Evolutionary conservation across 129 eudicot genomes (phyloP).

Genomic region (Heracleum sosnowskyi): DNA sequence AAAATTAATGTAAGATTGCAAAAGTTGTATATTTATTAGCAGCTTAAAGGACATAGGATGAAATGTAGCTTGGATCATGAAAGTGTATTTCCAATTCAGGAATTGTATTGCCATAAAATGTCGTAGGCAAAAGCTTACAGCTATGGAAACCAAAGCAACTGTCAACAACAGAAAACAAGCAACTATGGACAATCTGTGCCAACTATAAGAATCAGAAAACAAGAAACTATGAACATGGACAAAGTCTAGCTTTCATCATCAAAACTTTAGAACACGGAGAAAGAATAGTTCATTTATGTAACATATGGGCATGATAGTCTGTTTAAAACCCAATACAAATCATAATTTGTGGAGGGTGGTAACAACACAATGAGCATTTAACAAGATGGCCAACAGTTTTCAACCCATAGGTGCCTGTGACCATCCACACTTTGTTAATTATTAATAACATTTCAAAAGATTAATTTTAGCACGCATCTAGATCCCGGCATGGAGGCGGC

Average conservation of each 20-base stretch:
- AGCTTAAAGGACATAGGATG: no score
- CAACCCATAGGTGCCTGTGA: slow-evolving; percentile 20
- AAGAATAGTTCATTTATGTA: background rate
- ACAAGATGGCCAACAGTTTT: slow-evolving; percentile 29
- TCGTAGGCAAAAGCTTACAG: background rate
- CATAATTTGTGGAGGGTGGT: slow-evolving; percentile 1
- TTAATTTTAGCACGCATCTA: slow-evolving; percentile 74
- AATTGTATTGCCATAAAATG: background rate
- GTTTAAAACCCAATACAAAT: slow-evolving; percentile 18
- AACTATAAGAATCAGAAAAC: background rate
- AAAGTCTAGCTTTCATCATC: background rate
- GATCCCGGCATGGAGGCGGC: slow-evolving; percentile 95
- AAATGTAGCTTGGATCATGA: no score
- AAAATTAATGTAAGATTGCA: no score
- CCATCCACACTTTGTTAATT: slow-evolving; percentile 30
- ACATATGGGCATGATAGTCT: background rate
- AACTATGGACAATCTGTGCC: background rate
- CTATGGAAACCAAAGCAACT: background rate
- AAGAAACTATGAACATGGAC: background rate
- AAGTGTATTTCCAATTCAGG: no score
- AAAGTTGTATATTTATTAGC: no score
- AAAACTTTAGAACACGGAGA: background rate
- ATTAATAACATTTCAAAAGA: slow-evolving; percentile 29
- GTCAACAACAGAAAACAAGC: background rate
- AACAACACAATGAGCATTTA: slow-evolving; percentile 15